phyloP scores from a whole-genome alignment of 768 basidiomycete species.

The Pleurotus eryngii region DNA sequence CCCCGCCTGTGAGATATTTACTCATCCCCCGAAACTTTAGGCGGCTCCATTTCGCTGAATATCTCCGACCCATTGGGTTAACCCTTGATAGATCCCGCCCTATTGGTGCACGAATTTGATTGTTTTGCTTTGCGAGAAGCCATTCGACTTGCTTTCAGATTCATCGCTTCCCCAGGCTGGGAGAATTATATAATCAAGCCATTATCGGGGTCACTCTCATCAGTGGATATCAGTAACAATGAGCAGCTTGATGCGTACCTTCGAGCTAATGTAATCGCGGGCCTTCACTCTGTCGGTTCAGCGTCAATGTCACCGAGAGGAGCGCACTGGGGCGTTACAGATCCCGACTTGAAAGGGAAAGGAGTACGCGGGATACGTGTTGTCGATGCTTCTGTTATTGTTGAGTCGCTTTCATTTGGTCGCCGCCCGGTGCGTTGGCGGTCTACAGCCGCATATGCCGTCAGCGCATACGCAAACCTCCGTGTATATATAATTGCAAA shows the following conservation, averaged over 20 bases:
- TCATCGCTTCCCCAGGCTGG: slow-evolving; percentile 23
- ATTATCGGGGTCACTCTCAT: slow-evolving; percentile 13
- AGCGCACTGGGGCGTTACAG: slow-evolving; percentile 31
- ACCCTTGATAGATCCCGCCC: slow-evolving; percentile 49
- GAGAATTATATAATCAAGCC: slow-evolving; percentile 21
- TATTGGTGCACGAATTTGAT: slow-evolving; percentile 32
- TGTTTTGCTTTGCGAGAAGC: slow-evolving; percentile 22
- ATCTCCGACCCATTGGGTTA: slow-evolving; percentile 42
- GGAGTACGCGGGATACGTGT: slow-evolving; percentile 30
- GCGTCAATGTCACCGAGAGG: slow-evolving; percentile 28
- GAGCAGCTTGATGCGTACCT: slow-evolving; percentile 22
- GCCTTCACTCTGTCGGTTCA: slow-evolving; percentile 30
- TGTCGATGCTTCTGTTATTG: slow-evolving; percentile 36
- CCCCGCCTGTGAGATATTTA: neutral
- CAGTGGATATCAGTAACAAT: slow-evolving; percentile 20
- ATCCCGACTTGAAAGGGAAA: slow-evolving; percentile 35
- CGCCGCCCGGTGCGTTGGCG: neutral
- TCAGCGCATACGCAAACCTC: slow-evolving; percentile 25
- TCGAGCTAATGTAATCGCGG: slow-evolving; percentile 15
- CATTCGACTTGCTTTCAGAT: slow-evolving; percentile 19
- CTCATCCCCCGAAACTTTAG: slow-evolving; percentile 14
- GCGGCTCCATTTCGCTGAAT: slow-evolving; percentile 35
- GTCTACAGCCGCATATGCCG: slow-evolving; percentile 18
- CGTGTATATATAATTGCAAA: slow-evolving; percentile 28
- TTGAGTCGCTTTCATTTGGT: slow-evolving; percentile 11